phyloP scores from a whole-genome alignment of 441 rosid species.

The Raphanus hybrid region DNA sequence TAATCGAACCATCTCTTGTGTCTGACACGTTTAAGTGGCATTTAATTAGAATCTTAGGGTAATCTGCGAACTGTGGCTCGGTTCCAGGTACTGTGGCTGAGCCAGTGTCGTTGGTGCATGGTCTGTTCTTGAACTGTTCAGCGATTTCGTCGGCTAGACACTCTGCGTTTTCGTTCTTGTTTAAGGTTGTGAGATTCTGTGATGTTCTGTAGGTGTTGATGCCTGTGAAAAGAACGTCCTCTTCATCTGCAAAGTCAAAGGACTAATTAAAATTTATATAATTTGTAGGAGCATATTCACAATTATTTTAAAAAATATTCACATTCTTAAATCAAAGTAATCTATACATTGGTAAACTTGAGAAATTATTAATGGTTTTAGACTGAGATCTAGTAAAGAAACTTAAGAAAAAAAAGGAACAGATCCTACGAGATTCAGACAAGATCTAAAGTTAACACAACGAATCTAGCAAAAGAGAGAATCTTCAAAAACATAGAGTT shows the following conservation, averaged over 20 bases:
- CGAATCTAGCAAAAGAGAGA: not conserved
- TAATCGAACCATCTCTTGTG: constrained; percentile 72
- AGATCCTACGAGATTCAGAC: constrained; percentile 15
- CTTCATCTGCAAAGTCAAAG: constrained; percentile 58
- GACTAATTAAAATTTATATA: not conserved
- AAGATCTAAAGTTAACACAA: constrained; percentile 27
- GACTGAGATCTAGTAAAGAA: constrained; percentile 18
- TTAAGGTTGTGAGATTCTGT: constrained; percentile 59
- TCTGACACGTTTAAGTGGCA: constrained; percentile 79
- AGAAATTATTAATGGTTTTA: not conserved
- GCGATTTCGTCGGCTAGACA: constrained; percentile 88
- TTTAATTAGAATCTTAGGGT: constrained; percentile 59
- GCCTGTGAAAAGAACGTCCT: constrained; percentile 70
- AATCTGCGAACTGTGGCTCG: constrained; percentile 70
- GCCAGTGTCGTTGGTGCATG: constrained; percentile 81
- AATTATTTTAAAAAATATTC: not conserved
- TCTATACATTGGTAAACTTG: not conserved
- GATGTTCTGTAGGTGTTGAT: constrained; percentile 72
- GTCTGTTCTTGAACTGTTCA: constrained; percentile 74
- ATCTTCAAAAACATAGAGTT: not conserved
- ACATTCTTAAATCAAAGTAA: not conserved
- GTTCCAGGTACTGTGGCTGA: constrained; percentile 86
- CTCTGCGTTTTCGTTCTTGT: constrained; percentile 70
- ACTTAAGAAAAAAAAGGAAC: constrained; percentile 8
- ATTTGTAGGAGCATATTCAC: not conserved